phyloP scores from a whole-genome alignment of 768 basidiomycete genomes.

The Mycena galopus region DNA sequence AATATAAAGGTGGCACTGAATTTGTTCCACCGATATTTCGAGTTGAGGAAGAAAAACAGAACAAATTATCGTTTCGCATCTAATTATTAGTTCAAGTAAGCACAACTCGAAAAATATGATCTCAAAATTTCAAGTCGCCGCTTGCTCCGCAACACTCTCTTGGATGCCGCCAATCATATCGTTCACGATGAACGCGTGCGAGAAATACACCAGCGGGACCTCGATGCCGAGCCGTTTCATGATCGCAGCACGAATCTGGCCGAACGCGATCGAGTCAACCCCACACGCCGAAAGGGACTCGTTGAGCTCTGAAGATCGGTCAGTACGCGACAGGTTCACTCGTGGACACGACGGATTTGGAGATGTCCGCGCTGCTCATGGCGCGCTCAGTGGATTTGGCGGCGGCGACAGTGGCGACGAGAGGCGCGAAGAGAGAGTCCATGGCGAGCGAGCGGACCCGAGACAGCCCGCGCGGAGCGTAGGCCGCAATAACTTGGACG shows the following conservation, averaged over 20 bases:
- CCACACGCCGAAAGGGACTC: slow-evolving; percentile 47
- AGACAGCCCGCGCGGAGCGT: slow-evolving; percentile 18
- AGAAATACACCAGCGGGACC: too few relatives aligned
- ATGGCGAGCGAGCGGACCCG: background rate
- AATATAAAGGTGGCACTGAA: too few relatives aligned
- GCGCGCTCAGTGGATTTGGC: background rate
- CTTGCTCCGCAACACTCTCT: background rate
- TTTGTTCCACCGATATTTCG: too few relatives aligned
- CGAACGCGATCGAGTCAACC: slow-evolving; percentile 52
- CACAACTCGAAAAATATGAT: too few relatives aligned
- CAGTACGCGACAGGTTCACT: too few relatives aligned
- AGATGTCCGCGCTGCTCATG: slow-evolving; percentile 34
- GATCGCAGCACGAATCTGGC: slow-evolving; percentile 49
- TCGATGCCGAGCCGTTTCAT: slow-evolving; percentile 46
- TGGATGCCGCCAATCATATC: slow-evolving; percentile 47
- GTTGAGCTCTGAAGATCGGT: slow-evolving; percentile 45
- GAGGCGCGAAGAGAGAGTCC: slow-evolving; percentile 18
- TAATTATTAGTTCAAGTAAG: too few relatives aligned
- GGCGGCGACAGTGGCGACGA: slow-evolving; percentile 11
- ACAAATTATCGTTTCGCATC: too few relatives aligned
- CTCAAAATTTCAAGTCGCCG: too few relatives aligned
- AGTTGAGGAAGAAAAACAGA: too few relatives aligned
- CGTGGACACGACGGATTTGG: slow-evolving; percentile 37
- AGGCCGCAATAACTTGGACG: slow-evolving; percentile 41
- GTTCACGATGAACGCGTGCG: slow-evolving; percentile 45